A percentile compares a stretch with the other conserved stretches of the same genome.
phyloP scores from a whole-genome alignment of 2,329 filamentous ascomycete species.

The Diaporthe sp. region DNA sequence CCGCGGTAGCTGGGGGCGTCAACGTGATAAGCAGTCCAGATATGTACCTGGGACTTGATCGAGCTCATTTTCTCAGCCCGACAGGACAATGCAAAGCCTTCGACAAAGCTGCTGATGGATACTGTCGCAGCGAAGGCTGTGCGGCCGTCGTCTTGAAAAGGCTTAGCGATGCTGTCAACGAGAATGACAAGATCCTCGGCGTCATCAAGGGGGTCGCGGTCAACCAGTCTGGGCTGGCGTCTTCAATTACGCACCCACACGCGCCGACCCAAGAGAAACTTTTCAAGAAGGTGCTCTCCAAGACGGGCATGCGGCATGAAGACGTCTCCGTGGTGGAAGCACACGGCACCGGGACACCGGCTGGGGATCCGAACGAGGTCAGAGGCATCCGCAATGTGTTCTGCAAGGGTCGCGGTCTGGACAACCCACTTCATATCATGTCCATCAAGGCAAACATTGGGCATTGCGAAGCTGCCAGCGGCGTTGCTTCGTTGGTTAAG shows the following conservation, averaged over 20 bases:
- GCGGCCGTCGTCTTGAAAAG: background rate
- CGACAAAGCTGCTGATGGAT: slow-evolving; percentile 53
- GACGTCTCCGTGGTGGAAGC: slow-evolving; percentile 47
- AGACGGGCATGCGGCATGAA: slow-evolving; percentile 37
- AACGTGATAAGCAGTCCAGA: slow-evolving; percentile 43
- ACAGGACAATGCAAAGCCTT: slow-evolving; percentile 47
- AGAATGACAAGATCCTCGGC: slow-evolving; percentile 56
- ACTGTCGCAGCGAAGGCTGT: slow-evolving; percentile 51
- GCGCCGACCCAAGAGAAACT: slow-evolving; percentile 41
- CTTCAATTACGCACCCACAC: slow-evolving; percentile 41
- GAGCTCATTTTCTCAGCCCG: slow-evolving; percentile 45
- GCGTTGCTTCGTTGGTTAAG: slow-evolving; percentile 53
- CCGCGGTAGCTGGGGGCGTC: slow-evolving; percentile 46
- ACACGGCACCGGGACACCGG: slow-evolving; percentile 56
- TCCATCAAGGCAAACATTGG: slow-evolving; percentile 51
- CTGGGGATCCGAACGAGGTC: slow-evolving; percentile 49
- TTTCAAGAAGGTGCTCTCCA: slow-evolving; percentile 44
- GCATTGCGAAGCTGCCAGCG: slow-evolving; percentile 56
- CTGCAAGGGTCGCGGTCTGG: slow-evolving; percentile 22
- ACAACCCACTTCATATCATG: background rate
- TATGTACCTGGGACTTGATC: slow-evolving; percentile 38
- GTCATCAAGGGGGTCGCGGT: slow-evolving; percentile 50
- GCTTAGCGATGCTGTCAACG: slow-evolving; percentile 37
- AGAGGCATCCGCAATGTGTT: slow-evolving; percentile 46
- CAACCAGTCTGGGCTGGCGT: slow-evolving; percentile 52